Conservation (phyloP, 2,329 filamentous ascomycete genomes). For the Colletotrichum sp. region DNA sequence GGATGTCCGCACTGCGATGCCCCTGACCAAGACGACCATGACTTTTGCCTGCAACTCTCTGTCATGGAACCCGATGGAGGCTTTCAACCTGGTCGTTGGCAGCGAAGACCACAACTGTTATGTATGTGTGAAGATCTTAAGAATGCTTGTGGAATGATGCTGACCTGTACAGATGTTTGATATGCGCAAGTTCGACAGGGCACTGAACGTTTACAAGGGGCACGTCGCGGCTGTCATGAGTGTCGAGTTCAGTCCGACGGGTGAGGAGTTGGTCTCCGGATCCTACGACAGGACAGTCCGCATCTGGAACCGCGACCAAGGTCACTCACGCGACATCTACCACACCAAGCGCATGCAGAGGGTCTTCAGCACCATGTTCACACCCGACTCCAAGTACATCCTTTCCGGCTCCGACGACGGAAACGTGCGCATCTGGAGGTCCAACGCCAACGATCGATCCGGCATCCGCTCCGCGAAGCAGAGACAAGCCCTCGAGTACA, state of each 20-base stretch:
- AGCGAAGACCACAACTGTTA: slow-evolving; percentile 91
- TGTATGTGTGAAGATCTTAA: slow-evolving; percentile 18
- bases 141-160: background rate
- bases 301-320: slow-evolving; percentile 79
- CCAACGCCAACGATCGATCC: slow-evolving; percentile 81
- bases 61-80: slow-evolving; percentile 95
- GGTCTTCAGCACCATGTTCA: slow-evolving; percentile 85
- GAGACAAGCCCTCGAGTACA: slow-evolving; percentile 89
- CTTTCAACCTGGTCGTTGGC: slow-evolving; percentile 91
- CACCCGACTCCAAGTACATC: slow-evolving; percentile 87
- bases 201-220: slow-evolving; percentile 88
- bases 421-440: slow-evolving; percentile 85
- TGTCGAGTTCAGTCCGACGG: slow-evolving; percentile 92
- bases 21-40: slow-evolving; percentile 81
- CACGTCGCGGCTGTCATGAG: slow-evolving; percentile 94
- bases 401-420: slow-evolving; percentile 93
- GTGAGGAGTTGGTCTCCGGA: slow-evolving; percentile 89
- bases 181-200: slow-evolving; percentile 87
- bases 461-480: slow-evolving; percentile 87
- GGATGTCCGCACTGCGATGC: slow-evolving; percentile 85
- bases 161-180: slow-evolving; percentile 69
- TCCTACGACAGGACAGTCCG: slow-evolving; percentile 87
- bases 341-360: slow-evolving; percentile 98
- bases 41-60: slow-evolving; percentile 84
- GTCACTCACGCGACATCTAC: slow-evolving; percentile 91